Evolutionary conservation across 805 yeast species (phyloP).

Genomic region (Candida hungchunana): DNA sequence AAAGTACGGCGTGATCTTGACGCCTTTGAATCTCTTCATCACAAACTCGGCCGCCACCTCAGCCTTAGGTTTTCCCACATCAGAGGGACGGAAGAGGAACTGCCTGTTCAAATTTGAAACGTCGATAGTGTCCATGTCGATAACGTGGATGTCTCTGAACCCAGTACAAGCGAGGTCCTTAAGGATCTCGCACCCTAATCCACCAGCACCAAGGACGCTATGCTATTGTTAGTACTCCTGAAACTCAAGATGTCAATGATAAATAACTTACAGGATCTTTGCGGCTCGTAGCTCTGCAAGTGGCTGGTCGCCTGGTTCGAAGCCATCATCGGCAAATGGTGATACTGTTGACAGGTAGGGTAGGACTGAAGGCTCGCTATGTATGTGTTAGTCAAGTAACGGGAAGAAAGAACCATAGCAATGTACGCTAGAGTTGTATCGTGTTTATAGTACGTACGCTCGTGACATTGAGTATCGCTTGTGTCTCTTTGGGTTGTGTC

Average conservation of each 20-base stretch:
- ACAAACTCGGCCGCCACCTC: constrained; percentile 68
- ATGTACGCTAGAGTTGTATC: too few relatives aligned
- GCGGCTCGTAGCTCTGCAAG: constrained; percentile 22
- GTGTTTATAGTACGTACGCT: constrained; percentile 3
- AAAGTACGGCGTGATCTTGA: constrained; percentile 53
- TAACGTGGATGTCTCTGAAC: constrained; percentile 73
- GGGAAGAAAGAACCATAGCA: too few relatives aligned
- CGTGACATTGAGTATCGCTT: constrained; percentile 4
- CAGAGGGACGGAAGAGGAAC: constrained; percentile 74
- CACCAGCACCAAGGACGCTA: constrained; percentile 85
- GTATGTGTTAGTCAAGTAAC: constrained; percentile 3
- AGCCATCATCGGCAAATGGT: constrained; percentile 33
- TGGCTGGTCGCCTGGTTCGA: constrained; percentile 30
- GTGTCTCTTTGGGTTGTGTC: background rate
- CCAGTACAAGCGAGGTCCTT: constrained; percentile 74
- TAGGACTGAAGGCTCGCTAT: constrained; percentile 18
- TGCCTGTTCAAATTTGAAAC: constrained; percentile 88
- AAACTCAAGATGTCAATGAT: too few relatives aligned
- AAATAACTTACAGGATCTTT: constrained; percentile 30
- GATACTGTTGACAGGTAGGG: constrained; percentile 28
- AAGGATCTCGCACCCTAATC: constrained; percentile 86
- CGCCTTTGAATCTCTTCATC: constrained; percentile 38
- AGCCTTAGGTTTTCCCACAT: constrained; percentile 83
- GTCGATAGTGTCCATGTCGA: constrained; percentile 92
- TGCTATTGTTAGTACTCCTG: constrained; percentile 5